phyloP scores from a whole-genome alignment of 139 green algal genomes.

The Nannochloris sp. region DNA sequence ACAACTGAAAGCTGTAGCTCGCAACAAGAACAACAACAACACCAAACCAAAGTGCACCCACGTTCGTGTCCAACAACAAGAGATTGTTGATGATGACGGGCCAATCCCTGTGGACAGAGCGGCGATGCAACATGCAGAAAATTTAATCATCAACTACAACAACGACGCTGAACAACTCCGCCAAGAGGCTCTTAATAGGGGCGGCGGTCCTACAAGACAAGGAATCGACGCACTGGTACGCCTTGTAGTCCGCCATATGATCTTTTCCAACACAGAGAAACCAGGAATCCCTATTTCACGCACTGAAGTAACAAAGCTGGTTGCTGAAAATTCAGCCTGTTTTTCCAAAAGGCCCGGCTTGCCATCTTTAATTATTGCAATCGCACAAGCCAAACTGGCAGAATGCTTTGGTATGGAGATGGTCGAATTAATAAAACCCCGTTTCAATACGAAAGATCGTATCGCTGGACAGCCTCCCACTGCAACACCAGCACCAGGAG shows the following conservation, averaged over 20 bases:
- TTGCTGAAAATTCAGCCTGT: background rate
- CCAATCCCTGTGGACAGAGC: no score
- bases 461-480: background rate
- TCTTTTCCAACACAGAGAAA: conserved; percentile 21
- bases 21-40: background rate
- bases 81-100: no score
- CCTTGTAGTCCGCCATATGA: conserved; percentile 13
- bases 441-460: background rate
- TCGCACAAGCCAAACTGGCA: conserved; percentile 8
- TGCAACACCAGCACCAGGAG: background rate
- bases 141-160: background rate
- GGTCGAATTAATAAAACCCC: conserved; percentile 3
- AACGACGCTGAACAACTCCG: background rate
- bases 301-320: conserved; percentile 11
- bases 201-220: background rate
- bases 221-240: background rate
- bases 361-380: conserved; percentile 12
- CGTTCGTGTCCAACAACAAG: no score
- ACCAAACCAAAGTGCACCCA: no score
- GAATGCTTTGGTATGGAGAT: conserved; percentile 24
- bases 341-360: background rate
- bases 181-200: background rate
- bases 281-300: conserved; percentile 5
- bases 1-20: background rate
- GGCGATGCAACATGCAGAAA: no score